These are phyloP conservation scores for Ulota crispa DNA, from an alignment of 225 moss, liverwort and hornwort genomes.

Conservation along the genomic window DNA sequence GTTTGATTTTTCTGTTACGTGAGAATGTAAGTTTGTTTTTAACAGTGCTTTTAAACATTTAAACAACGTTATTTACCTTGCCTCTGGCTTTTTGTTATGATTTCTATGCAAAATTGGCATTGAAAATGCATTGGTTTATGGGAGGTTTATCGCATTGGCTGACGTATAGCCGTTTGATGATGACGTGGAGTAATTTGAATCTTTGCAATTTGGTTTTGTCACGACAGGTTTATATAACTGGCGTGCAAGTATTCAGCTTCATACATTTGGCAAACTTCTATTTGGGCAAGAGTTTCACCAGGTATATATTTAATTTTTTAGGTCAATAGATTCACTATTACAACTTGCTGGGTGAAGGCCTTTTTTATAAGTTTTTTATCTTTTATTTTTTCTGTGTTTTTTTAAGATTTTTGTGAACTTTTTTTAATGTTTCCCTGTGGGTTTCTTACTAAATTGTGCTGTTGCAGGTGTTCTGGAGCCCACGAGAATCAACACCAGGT, in stretches of 20 bases:
- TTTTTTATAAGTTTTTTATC: too few species aligned
- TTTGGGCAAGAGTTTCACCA: slow-evolving; percentile 72
- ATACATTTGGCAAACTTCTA: slow-evolving; percentile 79
- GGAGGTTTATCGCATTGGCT: background rate
- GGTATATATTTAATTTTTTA: slow-evolving; percentile 35
- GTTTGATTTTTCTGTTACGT: too few species aligned
- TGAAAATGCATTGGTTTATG: background rate
- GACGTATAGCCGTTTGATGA: background rate
- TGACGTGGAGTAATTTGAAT: background rate
- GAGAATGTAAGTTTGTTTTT: too few species aligned
- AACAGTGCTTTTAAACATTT: too few species aligned
- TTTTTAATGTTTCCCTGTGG: too few species aligned
- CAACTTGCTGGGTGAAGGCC: background rate
- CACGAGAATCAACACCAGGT: slow-evolving; percentile 77
- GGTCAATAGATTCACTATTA: background rate
- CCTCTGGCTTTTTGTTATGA: background rate
- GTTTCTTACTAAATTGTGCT: slow-evolving; percentile 1
- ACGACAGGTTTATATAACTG: slow-evolving; percentile 76
- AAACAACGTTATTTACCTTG: too few species aligned
- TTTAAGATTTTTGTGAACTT: background rate
- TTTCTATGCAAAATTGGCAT: background rate
- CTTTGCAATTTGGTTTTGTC: slow-evolving; percentile 10
- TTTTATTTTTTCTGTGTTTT: background rate
- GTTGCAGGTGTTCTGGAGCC: slow-evolving; percentile 79
- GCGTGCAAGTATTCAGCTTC: slow-evolving; percentile 83